phyloP scores from a whole-genome alignment of 495 filamentous ascomycete species.

The Lasiosphaeriaceae sp. region DNA sequence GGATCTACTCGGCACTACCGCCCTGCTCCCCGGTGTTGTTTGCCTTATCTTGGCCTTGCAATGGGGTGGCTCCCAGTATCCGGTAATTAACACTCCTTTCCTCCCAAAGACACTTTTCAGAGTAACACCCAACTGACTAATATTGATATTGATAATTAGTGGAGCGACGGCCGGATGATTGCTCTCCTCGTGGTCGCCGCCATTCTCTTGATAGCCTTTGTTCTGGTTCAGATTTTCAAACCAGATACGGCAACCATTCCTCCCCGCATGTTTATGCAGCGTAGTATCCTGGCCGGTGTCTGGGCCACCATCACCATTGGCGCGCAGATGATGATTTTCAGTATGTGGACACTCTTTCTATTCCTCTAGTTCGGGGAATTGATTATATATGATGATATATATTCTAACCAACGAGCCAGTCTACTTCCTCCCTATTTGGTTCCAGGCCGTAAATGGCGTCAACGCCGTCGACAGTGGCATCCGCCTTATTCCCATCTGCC shows the following conservation, averaged over 20 bases:
- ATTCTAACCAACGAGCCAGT: conserved; percentile 17
- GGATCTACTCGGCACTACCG: conserved; percentile 57
- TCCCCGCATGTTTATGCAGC: conserved; percentile 60
- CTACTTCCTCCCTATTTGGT: conserved; percentile 60
- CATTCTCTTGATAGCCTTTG: conserved; percentile 41
- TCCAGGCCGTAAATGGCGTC: conserved; percentile 55
- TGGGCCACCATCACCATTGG: conserved; percentile 31
- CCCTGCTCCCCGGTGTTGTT: conserved; percentile 66
- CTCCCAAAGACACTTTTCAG: not conserved
- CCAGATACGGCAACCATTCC: conserved; percentile 66
- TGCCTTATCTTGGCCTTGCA: conserved; percentile 70
- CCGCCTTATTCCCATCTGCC: conserved; percentile 43
- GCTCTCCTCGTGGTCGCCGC: conserved; percentile 42
- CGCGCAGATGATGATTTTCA: conserved; percentile 33
- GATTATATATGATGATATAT: not conserved
- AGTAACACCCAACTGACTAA: not conserved
- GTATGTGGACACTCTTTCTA: conserved; percentile 32
- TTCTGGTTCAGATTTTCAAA: conserved; percentile 48
- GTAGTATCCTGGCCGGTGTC: conserved; percentile 52
- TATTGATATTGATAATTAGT: conserved; percentile 46
- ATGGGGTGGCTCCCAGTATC: conserved; percentile 70
- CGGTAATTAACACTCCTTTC: conserved; percentile 29
- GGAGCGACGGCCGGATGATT: conserved; percentile 40
- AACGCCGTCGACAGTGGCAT: conserved; percentile 46
- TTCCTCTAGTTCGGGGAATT: too few relatives aligned